A percentile compares a stretch with the other conserved stretches of the same genome.
phyloP scores from a whole-genome alignment of 768 basidiomycete species.

The Naganishia onofrii region DNA sequence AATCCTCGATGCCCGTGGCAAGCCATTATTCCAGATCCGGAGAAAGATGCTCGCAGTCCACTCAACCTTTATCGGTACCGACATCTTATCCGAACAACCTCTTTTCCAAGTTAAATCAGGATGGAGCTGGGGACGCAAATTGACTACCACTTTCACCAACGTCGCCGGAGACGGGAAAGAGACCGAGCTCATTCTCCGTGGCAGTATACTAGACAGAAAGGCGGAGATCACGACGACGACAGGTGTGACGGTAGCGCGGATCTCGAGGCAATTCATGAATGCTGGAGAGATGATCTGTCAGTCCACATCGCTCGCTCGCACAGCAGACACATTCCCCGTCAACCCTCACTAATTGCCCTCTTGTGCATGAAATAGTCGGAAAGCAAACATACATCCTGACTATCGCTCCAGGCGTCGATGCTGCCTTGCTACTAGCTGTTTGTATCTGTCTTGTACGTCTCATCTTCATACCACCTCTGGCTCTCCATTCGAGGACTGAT shows the following conservation, averaged over 20 bases:
- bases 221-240: conserved; percentile 42
- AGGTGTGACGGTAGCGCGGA: conserved; percentile 46
- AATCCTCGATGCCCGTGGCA: conserved; percentile 46
- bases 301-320: not conserved
- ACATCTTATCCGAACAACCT: conserved; percentile 35
- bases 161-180: conserved; percentile 35
- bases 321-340: too few relatives aligned
- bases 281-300: conserved; percentile 43
- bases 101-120: conserved; percentile 39
- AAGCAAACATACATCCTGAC: conserved; percentile 46
- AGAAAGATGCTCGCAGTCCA: conserved; percentile 46
- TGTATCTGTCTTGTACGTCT: conserved; percentile 46
- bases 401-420: conserved; percentile 49
- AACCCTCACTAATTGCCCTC: too few relatives aligned
- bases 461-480: not conserved
- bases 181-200: conserved; percentile 39
- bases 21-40: conserved; percentile 43
- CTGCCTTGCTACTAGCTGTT: conserved; percentile 49
- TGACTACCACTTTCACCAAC: conserved; percentile 47
- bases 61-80: conserved; percentile 40
- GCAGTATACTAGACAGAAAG: conserved; percentile 47
- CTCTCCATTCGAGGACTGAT: not conserved
- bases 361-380: conserved; percentile 1
- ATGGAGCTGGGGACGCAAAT: conserved; percentile 42
- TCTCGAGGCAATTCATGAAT: conserved; percentile 44